Conservation (phyloP, 176 grass and related monocot species). For the Otatea glauca region DNA sequence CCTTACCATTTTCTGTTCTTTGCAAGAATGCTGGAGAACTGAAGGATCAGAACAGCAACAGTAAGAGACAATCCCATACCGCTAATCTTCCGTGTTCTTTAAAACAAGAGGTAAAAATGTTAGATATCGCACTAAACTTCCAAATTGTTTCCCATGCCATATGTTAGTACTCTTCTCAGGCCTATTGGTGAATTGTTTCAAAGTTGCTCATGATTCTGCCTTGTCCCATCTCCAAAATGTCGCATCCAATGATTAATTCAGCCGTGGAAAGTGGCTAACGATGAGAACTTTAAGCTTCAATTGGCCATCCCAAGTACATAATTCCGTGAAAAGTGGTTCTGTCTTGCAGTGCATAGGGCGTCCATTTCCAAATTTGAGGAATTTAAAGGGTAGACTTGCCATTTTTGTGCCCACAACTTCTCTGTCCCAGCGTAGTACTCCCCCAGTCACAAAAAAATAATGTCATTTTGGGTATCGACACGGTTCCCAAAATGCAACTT, state of each 20-base stretch:
- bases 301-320: neutral
- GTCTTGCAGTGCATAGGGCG: neutral
- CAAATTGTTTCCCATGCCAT: neutral
- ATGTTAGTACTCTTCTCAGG: neutral
- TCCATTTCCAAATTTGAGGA: constrained; percentile 1
- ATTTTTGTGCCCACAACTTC: neutral
- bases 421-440: neutral
- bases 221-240: neutral
- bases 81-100: constrained; percentile 56
- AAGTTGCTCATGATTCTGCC: neutral
- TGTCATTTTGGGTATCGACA: too few relatives aligned
- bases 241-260: neutral
- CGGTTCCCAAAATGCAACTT: too few relatives aligned
- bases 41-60: constrained; percentile 43
- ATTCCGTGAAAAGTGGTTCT: neutral
- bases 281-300: constrained; percentile 13
- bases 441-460: too few relatives aligned
- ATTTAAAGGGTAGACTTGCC: neutral
- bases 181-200: neutral
- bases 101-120: constrained; percentile 65
- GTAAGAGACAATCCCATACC: constrained; percentile 22
- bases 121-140: neutral
- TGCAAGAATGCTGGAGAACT: constrained; percentile 56
- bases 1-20: constrained; percentile 36
- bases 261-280: neutral